A percentile compares a stretch with the other conserved stretches of the same genome.
phyloP scores from a whole-genome alignment of 2,329 filamentous ascomycete species.

The Akanthomyces dipterigenus region DNA sequence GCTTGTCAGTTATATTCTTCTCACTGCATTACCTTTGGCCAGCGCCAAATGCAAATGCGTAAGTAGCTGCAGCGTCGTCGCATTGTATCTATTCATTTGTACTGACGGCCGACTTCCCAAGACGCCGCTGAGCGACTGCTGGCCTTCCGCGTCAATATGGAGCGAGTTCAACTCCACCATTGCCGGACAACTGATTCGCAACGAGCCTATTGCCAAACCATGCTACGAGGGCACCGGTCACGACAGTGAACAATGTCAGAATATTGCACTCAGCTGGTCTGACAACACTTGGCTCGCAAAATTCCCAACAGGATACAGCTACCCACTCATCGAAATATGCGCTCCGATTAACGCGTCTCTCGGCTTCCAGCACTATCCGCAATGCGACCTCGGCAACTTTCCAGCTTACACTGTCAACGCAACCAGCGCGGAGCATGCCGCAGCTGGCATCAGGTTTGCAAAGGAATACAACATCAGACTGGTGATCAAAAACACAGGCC shows the following conservation, averaged over 20 bases:
- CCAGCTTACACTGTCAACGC: conserved; percentile 1
- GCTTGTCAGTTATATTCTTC: neutral
- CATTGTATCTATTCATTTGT: no score
- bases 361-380: neutral
- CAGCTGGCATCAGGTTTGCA: neutral
- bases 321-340: neutral
- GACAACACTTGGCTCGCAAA: neutral
- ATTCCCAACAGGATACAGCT: neutral
- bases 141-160: neutral
- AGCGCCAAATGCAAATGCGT: neutral
- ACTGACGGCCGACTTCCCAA: neutral
- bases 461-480: neutral
- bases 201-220: neutral
- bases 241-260: neutral
- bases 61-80: neutral
- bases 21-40: neutral
- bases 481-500: conserved; percentile 1
- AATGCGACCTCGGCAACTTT: neutral
- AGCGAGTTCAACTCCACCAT: neutral
- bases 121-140: neutral
- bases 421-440: neutral
- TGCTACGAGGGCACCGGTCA: neutral
- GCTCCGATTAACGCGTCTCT: neutral
- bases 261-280: neutral
- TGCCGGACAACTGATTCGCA: neutral